These are phyloP conservation scores for Rhizopogon vinicolor DNA, from an alignment of 768 basidiomycete species.

Conservation along the genomic window DNA sequence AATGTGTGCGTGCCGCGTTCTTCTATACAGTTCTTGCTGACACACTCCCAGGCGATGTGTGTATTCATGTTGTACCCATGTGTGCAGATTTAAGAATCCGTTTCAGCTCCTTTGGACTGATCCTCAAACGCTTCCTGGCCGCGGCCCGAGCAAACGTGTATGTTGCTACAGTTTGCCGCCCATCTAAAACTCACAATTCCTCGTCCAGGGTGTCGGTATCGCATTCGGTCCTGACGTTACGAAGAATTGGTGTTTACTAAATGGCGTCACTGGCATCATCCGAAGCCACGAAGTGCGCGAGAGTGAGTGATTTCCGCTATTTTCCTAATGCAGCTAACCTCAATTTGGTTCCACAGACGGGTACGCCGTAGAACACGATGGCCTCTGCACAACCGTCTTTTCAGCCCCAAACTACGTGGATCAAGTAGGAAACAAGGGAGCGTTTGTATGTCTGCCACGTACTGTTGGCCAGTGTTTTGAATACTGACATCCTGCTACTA, in stretches of 20 bases:
- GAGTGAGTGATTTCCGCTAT: constrained; percentile 38
- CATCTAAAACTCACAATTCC: constrained; percentile 8
- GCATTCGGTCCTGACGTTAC: constrained; percentile 96
- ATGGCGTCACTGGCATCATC: constrained; percentile 83
- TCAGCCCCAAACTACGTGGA: constrained; percentile 96
- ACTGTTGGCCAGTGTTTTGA: background rate
- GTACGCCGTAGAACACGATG: constrained; percentile 92
- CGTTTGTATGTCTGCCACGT: constrained; percentile 57
- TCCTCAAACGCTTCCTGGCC: constrained; percentile 82
- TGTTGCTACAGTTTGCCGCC: constrained; percentile 21
- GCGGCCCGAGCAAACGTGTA: constrained; percentile 95
- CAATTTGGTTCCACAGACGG: constrained; percentile 50
- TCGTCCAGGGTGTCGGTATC: constrained; percentile 81
- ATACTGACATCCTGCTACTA: constrained; percentile 32
- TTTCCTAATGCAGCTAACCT: constrained; percentile 3
- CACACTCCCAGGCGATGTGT: constrained; percentile 55
- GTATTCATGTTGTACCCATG: background rate
- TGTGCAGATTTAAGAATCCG: constrained; percentile 5
- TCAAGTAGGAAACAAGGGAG: constrained; percentile 87
- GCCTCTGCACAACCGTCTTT: constrained; percentile 92
- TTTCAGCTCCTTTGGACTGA: constrained; percentile 90
- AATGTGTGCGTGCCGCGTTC: constrained; percentile 64
- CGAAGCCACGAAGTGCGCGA: constrained; percentile 97
- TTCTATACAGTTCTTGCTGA: constrained; percentile 6
- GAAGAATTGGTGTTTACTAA: constrained; percentile 80